phyloP scores from a whole-genome alignment of 2,329 filamentous ascomycete genomes.

The Eutypa lata region DNA sequence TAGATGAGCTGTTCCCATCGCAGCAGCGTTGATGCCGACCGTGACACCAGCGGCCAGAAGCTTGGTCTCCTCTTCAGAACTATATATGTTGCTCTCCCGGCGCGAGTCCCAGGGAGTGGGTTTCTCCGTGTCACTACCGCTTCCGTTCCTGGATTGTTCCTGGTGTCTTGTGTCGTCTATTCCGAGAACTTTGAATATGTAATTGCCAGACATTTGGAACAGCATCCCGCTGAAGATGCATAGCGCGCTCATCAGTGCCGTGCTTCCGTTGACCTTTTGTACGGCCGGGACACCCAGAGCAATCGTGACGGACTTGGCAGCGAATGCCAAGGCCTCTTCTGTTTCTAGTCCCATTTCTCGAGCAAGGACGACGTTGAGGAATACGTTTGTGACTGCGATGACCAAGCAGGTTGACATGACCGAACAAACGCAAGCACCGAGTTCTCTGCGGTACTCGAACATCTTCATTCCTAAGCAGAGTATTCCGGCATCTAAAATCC shows the following conservation, averaged over 20 bases:
- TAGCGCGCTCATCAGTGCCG: slow-evolving; percentile 26
- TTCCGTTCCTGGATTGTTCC: neutral
- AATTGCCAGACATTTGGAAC: slow-evolving; percentile 29
- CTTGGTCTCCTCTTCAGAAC: slow-evolving; percentile 17
- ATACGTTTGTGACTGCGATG: slow-evolving; percentile 22
- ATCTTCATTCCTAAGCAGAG: slow-evolving; percentile 31
- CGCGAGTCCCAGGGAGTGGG: neutral
- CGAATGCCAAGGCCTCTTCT: slow-evolving; percentile 27
- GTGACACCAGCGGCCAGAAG: slow-evolving; percentile 49
- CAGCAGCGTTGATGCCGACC: slow-evolving; percentile 56
- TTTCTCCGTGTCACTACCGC: slow-evolving; percentile 5
- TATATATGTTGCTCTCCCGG: neutral
- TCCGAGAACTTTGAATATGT: slow-evolving; percentile 21
- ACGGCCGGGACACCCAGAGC: slow-evolving; percentile 28
- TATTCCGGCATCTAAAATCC: slow-evolving; percentile 29
- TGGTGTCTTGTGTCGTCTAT: slow-evolving; percentile 17
- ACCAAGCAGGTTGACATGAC: slow-evolving; percentile 23
- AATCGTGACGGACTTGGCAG: slow-evolving; percentile 28
- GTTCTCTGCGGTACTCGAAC: slow-evolving; percentile 30
- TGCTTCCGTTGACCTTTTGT: slow-evolving; percentile 24
- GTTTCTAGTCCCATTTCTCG: slow-evolving; percentile 20
- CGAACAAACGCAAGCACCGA: slow-evolving; percentile 23
- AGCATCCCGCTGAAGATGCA: slow-evolving; percentile 29
- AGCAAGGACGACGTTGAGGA: slow-evolving; percentile 25
- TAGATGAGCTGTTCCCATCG: slow-evolving; percentile 57